Evolutionary conservation across 108 stramenopile genomes (phyloP), one percentile per base, ranked within the genome.

Genomic region (Ochromonas danica): DNA sequence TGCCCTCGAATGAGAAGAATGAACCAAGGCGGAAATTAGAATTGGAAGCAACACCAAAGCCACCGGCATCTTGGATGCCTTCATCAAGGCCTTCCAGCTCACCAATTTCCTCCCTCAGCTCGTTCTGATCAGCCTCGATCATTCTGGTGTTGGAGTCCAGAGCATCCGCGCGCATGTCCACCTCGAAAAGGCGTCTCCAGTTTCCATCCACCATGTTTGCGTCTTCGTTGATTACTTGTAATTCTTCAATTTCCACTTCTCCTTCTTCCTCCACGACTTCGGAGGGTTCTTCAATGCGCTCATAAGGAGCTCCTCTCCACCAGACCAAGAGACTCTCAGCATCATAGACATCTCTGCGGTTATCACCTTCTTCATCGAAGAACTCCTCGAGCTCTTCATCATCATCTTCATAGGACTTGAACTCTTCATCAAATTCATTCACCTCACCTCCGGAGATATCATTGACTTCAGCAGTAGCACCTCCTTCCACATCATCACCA

Each of bases 241-340:
- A 14, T 51, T 51, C 45, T n/a, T n/a, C n/a, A n/a, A n/a, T n/a
- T n/a, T n/a, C n/a, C n/a, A n/a, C n/a, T n/a, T n/a, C n/a, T n/a
- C n/a, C n/a, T n/a, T n/a, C n/a, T 51, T 51, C 45, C 6, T 51
- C 45, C 14, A 51, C 45, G 6, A 22, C 45, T 14, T 51, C 45
- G 22, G 14, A 14, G 6, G 22, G 45, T 51, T 14, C 6, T 14
- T 22, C 45, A 51, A 22, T 14, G 14, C 22, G 6, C 45, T 67
- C 25, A 25, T 35, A 67, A 31, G 63, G 63, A 6, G 17, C 63
- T 35, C 63, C 63, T 67, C 31, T 28, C 63, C 63, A 67, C 63
- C 63, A 67, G 3, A 67, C 17, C 33, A 67, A 36, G 3, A 25
- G 3, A 36, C 10, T 10, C 31, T 67, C 63, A 36, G 63, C 63